Evolutionary conservation across 2,329 filamentous ascomycete genomes (phyloP), one percentile per base, ranked within the genome.

Genomic region (Golovinomyces cichoracearum): DNA sequence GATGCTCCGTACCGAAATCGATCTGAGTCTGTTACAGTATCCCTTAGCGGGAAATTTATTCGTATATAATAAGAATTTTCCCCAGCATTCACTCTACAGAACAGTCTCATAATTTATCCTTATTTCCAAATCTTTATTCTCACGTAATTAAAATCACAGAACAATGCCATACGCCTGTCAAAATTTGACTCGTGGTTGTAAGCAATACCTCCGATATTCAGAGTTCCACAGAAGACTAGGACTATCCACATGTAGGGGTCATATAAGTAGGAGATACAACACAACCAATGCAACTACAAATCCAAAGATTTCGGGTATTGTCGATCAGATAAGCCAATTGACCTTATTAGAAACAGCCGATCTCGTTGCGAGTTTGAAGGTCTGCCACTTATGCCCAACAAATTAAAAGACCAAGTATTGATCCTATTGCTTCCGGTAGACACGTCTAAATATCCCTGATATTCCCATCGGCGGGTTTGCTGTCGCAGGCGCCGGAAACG

Each of bases 251-350:
- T 33, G 31, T 33, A 7, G 1, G n/a, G 31, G 31, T 15, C 31
- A 12, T 15, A 15, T n/a, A n/a, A 12, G 13, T n/a, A 33, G 81
- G 67, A 77, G 90, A 74, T 86, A 83, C 80, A 82, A 90, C 66
- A 88, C 84, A 53, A 86, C 84, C 58, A 81, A 86, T 59, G 66
- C 69, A 50, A 64, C 73, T 58, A 65, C 69, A 53, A 93, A 83
- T 67, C 85, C 90, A 54, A 98, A 98, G 74, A 93, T 99, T 60
- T 66, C 78, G 58, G 76, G 74, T 51, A 98, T 99, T 61, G 90
- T 99, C 61, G 86, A 98, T 64, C 86, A 98, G 68, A 98, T 99
- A 66, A 93, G 88, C 68, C 79, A 90, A 74, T 80, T 99, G 74
- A 98, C 86, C 41, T 73, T 99, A 51, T 69, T 99, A 60, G 92